Evolutionary conservation across 2,329 filamentous ascomycete genomes (phyloP), one percentile per base, ranked within the genome.

Genomic region (Cercospora citrullina): DNA sequence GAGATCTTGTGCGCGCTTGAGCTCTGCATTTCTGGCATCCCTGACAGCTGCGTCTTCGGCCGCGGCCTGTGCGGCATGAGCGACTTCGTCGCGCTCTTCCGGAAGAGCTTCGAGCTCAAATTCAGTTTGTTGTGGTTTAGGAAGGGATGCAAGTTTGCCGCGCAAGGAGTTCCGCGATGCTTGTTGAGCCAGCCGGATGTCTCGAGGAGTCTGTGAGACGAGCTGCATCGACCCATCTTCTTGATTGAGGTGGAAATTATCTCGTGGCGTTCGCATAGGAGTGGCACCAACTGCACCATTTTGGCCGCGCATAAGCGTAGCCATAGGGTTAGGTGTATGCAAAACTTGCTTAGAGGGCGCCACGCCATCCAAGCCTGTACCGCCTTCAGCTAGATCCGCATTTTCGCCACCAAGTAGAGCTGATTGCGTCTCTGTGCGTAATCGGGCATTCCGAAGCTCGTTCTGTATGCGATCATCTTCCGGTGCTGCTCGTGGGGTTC

Each of bases 381-480:
- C 96, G 3, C 87, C 89, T 76, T 97, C 92, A 67, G 93, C 87
- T 10, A 99, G 84, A 53, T 93, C 92, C 0, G 93, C 94, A 75
- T 98, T 98, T 72, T 99, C 95, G 14, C 94, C 95, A 69, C 95
- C 95, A 0, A 99, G 84, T 8, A 99, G 84, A 9, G 92, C 96
- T 21, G 95, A 98, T 75, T 98, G 92, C 0, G 94, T 98, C 77
- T 96, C 91, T 0, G 93, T 98, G 61, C 97, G 83, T 7, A 95
- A 92, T 72, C 91, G 88, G 59, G 97, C 97, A 78, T 99, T 98
- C 67, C 90, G 89, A 70, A 98, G 94, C 80, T 99, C 95, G 78
- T 98, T 99, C 72, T 94, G 93, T 68, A 99, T 95, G 72, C 93
- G 90, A 75, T 99, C 95, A 77, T 99, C 94, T 77, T 97, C 92